Evolutionary conservation across 2,329 filamentous ascomycete genomes (phyloP).

Genomic region (Harringtonia aguacate): DNA sequence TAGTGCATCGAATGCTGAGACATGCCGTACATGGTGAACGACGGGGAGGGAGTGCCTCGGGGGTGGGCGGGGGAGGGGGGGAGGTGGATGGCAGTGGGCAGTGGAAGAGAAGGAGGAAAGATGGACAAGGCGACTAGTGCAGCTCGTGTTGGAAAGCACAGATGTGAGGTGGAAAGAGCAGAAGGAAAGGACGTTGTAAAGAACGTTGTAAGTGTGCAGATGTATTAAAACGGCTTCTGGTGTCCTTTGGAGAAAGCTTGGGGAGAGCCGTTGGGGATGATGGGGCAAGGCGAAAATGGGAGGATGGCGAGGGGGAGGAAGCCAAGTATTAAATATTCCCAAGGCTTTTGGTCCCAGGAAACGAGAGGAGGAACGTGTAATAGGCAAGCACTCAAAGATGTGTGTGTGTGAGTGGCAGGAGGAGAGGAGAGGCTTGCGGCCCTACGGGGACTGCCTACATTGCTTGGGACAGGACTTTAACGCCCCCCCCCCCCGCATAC

Average conservation of each 20-base stretch:
- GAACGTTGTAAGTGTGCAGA: too few species aligned
- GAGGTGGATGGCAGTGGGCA: neutral
- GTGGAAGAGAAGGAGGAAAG: neutral
- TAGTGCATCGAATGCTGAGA: constrained; percentile 27
- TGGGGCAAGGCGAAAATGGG: neutral
- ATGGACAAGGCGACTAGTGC: too few species aligned
- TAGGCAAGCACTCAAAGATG: too few species aligned
- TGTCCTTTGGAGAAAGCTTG: too few species aligned
- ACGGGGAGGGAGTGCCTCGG: too few species aligned
- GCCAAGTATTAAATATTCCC: constrained; percentile 10
- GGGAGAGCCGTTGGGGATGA: neutral
- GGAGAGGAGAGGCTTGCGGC: neutral
- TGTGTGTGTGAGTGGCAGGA: neutral
- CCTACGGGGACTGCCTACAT: neutral
- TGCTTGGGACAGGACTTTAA: neutral
- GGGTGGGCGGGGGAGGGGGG: neutral
- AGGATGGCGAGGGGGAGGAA: neutral
- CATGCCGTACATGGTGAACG: constrained; percentile 29
- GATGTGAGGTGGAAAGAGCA: neutral
- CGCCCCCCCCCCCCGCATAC: neutral
- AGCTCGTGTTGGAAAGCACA: too few species aligned
- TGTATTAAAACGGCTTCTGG: too few species aligned
- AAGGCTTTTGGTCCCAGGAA: neutral
- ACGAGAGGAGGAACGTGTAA: too few species aligned
- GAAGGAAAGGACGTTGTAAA: neutral